These are phyloP conservation scores for Moelleriella libera DNA, from an alignment of 2,329 filamentous ascomycete genomes.

Conservation along the genomic window DNA sequence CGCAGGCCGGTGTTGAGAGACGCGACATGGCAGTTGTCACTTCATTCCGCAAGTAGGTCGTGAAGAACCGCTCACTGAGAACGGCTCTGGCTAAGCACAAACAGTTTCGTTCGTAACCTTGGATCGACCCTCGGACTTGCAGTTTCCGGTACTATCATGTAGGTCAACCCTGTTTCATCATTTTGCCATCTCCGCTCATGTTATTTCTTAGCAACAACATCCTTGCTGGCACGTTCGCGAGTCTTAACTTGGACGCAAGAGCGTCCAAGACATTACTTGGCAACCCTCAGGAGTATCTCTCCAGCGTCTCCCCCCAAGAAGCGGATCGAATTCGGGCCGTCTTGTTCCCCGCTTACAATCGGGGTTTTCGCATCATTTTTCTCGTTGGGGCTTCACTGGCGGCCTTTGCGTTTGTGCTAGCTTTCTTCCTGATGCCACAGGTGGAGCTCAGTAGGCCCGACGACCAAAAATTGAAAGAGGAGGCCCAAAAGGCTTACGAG, in stretches of 20 bases:
- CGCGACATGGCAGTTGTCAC: constrained; percentile 28
- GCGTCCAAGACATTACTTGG: constrained; percentile 14
- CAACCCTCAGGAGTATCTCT: constrained; percentile 19
- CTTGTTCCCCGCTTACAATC: constrained; percentile 20
- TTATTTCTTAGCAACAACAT: constrained; percentile 20
- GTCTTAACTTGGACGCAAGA: constrained; percentile 10
- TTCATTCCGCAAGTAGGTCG: constrained; percentile 25
- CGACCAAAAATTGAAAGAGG: constrained; percentile 21
- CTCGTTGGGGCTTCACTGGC: constrained; percentile 20
- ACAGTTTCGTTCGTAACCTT: constrained; percentile 24
- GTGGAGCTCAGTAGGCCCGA: constrained; percentile 21
- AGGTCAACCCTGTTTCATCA: constrained; percentile 2
- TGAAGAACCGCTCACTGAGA: too few relatives aligned
- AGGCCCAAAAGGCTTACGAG: constrained; percentile 12
- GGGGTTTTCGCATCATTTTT: constrained; percentile 23
- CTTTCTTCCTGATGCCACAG: constrained; percentile 24
- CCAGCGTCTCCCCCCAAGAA: constrained; percentile 12
- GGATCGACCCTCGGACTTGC: constrained; percentile 24
- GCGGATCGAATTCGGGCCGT: constrained; percentile 14
- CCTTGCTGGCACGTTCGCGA: constrained; percentile 14
- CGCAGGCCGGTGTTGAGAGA: constrained; percentile 41
- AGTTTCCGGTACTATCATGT: constrained; percentile 24
- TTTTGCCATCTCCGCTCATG: not conserved
- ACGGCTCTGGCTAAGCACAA: not conserved
- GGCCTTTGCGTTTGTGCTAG: constrained; percentile 19